Evolutionary conservation across 345 rosid species (phyloP).

Genomic region (Aquilaria yunnanensis): DNA sequence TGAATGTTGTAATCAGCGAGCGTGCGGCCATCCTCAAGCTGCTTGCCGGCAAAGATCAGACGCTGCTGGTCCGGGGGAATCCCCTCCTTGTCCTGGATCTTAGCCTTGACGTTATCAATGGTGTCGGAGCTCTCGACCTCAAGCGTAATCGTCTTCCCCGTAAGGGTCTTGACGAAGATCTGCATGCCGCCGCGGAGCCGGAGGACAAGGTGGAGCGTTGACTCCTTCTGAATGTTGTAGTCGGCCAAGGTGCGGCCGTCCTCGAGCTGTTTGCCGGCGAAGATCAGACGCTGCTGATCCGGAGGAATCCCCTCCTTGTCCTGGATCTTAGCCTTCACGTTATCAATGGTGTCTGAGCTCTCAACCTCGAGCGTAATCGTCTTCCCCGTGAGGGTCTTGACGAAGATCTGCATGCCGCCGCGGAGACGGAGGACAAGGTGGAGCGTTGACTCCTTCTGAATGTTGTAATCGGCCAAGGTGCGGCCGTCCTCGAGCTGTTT

Average conservation of each 20-base stretch:
- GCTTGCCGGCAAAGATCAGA: neutral
- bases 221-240: slow-evolving; percentile 9
- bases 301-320: too few relatives aligned
- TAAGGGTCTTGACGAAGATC: too few relatives aligned
- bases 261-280: neutral
- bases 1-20: slow-evolving; percentile 8
- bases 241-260: slow-evolving; percentile 6
- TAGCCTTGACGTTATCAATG: too few relatives aligned
- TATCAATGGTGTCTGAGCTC: too few relatives aligned
- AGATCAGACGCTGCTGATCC: too few relatives aligned
- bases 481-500: slow-evolving; percentile 8
- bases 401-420: neutral
- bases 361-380: too few relatives aligned
- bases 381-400: too few relatives aligned
- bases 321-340: too few relatives aligned
- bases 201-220: slow-evolving; percentile 13
- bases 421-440: slow-evolving; percentile 5
- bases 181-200: neutral
- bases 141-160: too few relatives aligned
- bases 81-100: too few relatives aligned
- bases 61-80: too few relatives aligned
- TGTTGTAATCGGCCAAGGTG: slow-evolving; percentile 4
- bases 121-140: too few relatives aligned
- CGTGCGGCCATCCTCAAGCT: slow-evolving; percentile 6
- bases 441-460: slow-evolving; percentile 4